Evolutionary conservation across 2,329 filamentous ascomycete genomes (phyloP).

Genomic region (Fusarium decemcellulare): DNA sequence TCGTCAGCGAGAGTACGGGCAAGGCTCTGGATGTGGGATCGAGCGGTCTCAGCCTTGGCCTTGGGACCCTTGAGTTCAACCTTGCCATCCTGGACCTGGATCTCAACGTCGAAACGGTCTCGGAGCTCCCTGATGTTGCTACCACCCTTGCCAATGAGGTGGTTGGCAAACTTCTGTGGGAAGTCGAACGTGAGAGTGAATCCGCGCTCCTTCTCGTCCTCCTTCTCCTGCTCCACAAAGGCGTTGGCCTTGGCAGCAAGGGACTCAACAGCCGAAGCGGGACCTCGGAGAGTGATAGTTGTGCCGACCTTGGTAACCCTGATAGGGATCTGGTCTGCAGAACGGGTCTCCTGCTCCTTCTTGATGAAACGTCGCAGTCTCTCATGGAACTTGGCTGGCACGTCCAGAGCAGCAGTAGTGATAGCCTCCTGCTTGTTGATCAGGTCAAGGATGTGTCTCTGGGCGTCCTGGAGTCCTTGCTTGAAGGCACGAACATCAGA

Average conservation of each 20-base stretch:
- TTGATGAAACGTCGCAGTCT: constrained; percentile 75
- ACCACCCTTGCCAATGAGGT: constrained; percentile 79
- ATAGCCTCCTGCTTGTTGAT: constrained; percentile 73
- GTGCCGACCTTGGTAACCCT: constrained; percentile 72
- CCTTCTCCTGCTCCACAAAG: constrained; percentile 89
- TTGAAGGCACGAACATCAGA: constrained; percentile 68
- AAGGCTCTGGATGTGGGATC: constrained; percentile 83
- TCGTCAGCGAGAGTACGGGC: constrained; percentile 92
- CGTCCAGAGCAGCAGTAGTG: constrained; percentile 65
- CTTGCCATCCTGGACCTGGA: constrained; percentile 94
- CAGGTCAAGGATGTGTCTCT: constrained; percentile 69
- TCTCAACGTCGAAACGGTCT: constrained; percentile 78
- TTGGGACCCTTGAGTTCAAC: constrained; percentile 97
- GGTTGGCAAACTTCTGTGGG: constrained; percentile 93
- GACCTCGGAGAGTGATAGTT: constrained; percentile 82
- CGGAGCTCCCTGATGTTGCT: constrained; percentile 76
- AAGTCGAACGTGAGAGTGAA: constrained; percentile 92
- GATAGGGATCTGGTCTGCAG: constrained; percentile 71
- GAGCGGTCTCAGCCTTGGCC: constrained; percentile 91
- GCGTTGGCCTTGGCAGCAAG: constrained; percentile 80
- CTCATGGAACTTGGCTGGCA: constrained; percentile 75
- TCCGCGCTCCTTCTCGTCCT: constrained; percentile 93
- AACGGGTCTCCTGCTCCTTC: constrained; percentile 71
- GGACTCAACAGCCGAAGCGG: constrained; percentile 78
- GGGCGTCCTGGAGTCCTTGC: constrained; percentile 68